phyloP scores from a whole-genome alignment of 768 basidiomycete genomes.

The Rhodosporidiobolus odoratus region DNA sequence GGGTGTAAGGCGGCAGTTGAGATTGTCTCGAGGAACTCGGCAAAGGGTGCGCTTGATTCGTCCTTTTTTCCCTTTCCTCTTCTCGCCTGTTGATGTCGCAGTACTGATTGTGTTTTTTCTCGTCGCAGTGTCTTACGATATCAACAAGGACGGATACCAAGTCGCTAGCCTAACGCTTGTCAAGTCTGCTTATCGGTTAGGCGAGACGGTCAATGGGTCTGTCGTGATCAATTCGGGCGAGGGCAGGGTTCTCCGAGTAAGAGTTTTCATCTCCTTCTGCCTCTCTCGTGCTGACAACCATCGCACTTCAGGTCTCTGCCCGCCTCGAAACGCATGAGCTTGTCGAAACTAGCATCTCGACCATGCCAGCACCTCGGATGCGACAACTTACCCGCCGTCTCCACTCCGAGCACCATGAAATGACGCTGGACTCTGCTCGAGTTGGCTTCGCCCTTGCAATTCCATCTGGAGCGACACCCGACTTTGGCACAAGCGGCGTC shows the following conservation, averaged over 20 bases:
- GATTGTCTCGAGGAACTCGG: slow-evolving; percentile 78
- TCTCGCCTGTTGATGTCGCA: not conserved
- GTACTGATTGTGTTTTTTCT: no score
- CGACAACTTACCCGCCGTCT: slow-evolving; percentile 57
- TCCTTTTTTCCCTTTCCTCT: not conserved
- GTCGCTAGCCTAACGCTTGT: slow-evolving; percentile 88
- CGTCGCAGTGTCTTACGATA: slow-evolving; percentile 77
- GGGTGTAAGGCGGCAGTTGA: slow-evolving; percentile 74
- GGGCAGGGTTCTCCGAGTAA: slow-evolving; percentile 77
- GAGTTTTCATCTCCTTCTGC: slow-evolving; percentile 35
- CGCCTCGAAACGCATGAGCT: slow-evolving; percentile 80
- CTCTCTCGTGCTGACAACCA: not conserved
- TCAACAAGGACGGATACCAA: slow-evolving; percentile 81
- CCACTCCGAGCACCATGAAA: slow-evolving; percentile 79
- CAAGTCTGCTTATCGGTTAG: slow-evolving; percentile 83
- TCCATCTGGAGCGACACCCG: slow-evolving; percentile 82
- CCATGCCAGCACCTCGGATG: slow-evolving; percentile 45
- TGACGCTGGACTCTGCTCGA: slow-evolving; percentile 68
- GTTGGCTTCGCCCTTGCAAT: slow-evolving; percentile 86
- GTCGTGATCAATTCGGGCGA: slow-evolving; percentile 74
- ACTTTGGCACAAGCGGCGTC: slow-evolving; percentile 70
- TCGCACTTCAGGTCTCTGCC: slow-evolving; percentile 65
- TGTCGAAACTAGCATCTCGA: slow-evolving; percentile 60
- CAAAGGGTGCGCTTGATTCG: slow-evolving; percentile 62
- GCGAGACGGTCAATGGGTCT: slow-evolving; percentile 84